These are phyloP conservation scores for Xylaria scruposa DNA, from an alignment of 495 filamentous ascomycete species.

Conservation along the genomic window DNA sequence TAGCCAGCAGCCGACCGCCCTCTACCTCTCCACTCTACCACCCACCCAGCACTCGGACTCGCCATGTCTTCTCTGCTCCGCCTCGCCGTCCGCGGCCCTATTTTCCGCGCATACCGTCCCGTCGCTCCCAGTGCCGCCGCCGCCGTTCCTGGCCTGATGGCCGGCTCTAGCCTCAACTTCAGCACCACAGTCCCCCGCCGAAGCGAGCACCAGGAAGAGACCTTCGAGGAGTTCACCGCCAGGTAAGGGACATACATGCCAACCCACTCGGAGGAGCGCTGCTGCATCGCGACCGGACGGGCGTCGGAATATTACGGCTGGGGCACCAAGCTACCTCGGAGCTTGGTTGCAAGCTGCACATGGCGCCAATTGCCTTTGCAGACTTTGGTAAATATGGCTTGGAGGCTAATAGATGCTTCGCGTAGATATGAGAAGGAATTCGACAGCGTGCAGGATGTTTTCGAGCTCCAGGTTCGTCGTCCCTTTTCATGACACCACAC, in stretches of 20 bases:
- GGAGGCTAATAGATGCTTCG: conserved; percentile 36
- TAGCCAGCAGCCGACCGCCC: not conserved
- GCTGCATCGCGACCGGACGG: not conserved
- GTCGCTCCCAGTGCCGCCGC: conserved; percentile 57
- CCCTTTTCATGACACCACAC: conserved; percentile 7
- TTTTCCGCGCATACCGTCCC: conserved; percentile 67
- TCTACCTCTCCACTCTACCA: conserved; percentile 24
- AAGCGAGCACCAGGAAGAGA: conserved; percentile 80
- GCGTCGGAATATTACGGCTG: conserved; percentile 15
- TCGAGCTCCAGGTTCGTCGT: conserved; percentile 93
- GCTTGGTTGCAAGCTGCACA: conserved; percentile 33
- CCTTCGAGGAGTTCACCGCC: conserved; percentile 97
- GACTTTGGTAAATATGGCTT: conserved; percentile 6
- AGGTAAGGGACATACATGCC: conserved; percentile 68
- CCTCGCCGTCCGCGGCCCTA: conserved; percentile 71
- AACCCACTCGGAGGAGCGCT: not conserved
- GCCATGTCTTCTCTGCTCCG: conserved; percentile 75
- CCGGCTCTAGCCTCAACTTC: conserved; percentile 64
- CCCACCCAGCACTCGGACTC: conserved; percentile 24
- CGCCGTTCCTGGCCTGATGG: conserved; percentile 46
- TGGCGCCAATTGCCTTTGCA: conserved; percentile 34
- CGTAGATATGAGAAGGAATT: conserved; percentile 99
- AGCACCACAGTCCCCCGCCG: conserved; percentile 68
- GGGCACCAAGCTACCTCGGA: conserved; percentile 3
- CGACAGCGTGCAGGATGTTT: conserved; percentile 95